Evolutionary conservation across 1,284 basidiomycete genomes (phyloP).

Genomic region (Melanopsichium pennsylvanicum): DNA sequence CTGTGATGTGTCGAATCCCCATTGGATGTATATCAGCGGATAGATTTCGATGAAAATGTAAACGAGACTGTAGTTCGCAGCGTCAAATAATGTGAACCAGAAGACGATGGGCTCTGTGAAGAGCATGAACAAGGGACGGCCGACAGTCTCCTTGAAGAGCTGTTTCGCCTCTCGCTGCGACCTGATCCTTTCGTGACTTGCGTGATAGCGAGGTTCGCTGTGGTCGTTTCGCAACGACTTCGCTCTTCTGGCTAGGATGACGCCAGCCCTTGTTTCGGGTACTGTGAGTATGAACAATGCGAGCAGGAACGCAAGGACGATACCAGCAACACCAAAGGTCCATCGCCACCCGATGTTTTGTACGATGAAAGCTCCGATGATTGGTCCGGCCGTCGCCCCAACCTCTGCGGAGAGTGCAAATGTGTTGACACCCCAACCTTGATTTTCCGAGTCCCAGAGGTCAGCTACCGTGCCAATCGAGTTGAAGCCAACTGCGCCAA

Average conservation of each 20-base stretch:
- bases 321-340: conserved; percentile 52
- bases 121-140: conserved; percentile 56
- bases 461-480: conserved; percentile 53
- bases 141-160: conserved; percentile 57
- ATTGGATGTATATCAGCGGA: conserved; percentile 65
- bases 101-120: conserved; percentile 64
- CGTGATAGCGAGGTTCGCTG: conserved; percentile 60
- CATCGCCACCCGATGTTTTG: conserved; percentile 48
- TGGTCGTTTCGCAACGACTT: conserved; percentile 56
- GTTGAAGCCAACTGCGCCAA: conserved; percentile 53
- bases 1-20: conserved; percentile 37
- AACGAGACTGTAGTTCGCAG: conserved; percentile 60
- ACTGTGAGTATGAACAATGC: conserved; percentile 30
- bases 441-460: conserved; percentile 49
- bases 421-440: conserved; percentile 54
- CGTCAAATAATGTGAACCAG: conserved; percentile 57
- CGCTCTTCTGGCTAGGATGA: conserved; percentile 65
- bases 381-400: conserved; percentile 44
- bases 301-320: conserved; percentile 42
- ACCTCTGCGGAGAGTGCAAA: conserved; percentile 51
- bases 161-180: conserved; percentile 46
- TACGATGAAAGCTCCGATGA: conserved; percentile 46
- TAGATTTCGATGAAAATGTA: conserved; percentile 66
- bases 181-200: conserved; percentile 64
- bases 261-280: conserved; percentile 57